phyloP scores from a whole-genome alignment of 2,329 filamentous ascomycete species.

The Passalora sequoiae region DNA sequence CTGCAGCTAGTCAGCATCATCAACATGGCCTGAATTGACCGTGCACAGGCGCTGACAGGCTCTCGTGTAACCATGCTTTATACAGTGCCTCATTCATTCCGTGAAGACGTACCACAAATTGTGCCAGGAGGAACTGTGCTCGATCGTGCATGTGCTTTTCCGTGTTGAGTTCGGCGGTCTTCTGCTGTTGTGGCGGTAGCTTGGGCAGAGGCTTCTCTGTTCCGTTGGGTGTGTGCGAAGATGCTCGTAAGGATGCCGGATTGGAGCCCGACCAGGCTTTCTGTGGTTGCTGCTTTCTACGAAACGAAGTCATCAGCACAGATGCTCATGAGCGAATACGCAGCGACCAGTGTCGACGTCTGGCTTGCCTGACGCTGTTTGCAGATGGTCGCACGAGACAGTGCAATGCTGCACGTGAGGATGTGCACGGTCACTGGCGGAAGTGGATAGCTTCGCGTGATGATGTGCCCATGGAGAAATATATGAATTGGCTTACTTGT shows the following conservation, averaged over 20 bases:
- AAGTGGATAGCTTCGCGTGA: too few species aligned
- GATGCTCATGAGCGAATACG: too few species aligned
- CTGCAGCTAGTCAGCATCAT: slow-evolving; percentile 35
- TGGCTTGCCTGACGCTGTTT: too few species aligned
- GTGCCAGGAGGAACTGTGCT: slow-evolving; percentile 54
- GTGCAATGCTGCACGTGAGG: background rate
- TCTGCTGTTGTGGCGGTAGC: slow-evolving; percentile 17
- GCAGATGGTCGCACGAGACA: too few species aligned
- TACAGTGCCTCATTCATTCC: background rate
- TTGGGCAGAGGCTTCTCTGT: slow-evolving; percentile 35
- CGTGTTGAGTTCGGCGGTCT: slow-evolving; percentile 44
- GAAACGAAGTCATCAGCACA: slow-evolving; percentile 14
- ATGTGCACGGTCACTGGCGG: background rate
- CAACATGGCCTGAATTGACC: background rate
- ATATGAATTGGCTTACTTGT: too few species aligned
- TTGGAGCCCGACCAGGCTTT: slow-evolving; percentile 55
- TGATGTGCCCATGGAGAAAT: slow-evolving; percentile 19
- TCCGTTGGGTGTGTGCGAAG: slow-evolving; percentile 51
- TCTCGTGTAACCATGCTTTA: slow-evolving; percentile 34
- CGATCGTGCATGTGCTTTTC: slow-evolving; percentile 58
- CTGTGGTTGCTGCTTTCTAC: slow-evolving; percentile 43
- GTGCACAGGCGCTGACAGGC: background rate
- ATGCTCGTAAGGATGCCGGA: slow-evolving; percentile 54
- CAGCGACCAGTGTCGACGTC: too few species aligned
- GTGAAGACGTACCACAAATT: slow-evolving; percentile 55